Conservation (phyloP, 2,329 filamentous ascomycete genomes). For the Microsporum canis region DNA sequence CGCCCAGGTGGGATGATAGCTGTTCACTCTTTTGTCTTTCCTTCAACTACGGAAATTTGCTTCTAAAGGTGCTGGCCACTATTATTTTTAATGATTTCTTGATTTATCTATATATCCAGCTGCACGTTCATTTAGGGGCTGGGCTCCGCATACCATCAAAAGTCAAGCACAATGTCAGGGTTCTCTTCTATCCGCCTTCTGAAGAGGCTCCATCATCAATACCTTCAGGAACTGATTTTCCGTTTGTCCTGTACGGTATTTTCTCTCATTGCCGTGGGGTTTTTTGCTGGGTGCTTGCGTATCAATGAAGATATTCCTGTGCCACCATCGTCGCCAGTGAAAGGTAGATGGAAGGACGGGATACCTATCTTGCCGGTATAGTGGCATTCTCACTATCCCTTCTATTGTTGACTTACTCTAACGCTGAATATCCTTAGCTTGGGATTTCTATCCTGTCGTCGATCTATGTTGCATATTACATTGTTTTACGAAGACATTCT, state of each 20-base stretch:
- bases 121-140: neutral
- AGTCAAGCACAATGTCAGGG: neutral
- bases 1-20: neutral
- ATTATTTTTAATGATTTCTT: neutral
- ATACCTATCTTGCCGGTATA: constrained; percentile 21
- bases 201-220: constrained; percentile 7
- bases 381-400: neutral
- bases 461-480: constrained; percentile 15
- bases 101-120: neutral
- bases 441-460: constrained; percentile 16
- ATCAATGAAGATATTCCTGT: constrained; percentile 16
- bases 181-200: neutral
- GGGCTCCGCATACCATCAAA: neutral
- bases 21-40: neutral
- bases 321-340: constrained; percentile 6
- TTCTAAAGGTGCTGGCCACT: neutral
- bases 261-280: constrained; percentile 19
- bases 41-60: neutral
- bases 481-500: neutral
- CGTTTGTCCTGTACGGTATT: constrained; percentile 16
- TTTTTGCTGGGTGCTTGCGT: constrained; percentile 21
- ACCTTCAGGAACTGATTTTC: constrained; percentile 14
- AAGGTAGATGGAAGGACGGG: constrained; percentile 25
- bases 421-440: constrained; percentile 10
- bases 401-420: neutral